These are phyloP conservation scores for Cladophialophora yegresii DNA, from an alignment of 2,329 filamentous ascomycete species.

Conservation along the genomic window DNA sequence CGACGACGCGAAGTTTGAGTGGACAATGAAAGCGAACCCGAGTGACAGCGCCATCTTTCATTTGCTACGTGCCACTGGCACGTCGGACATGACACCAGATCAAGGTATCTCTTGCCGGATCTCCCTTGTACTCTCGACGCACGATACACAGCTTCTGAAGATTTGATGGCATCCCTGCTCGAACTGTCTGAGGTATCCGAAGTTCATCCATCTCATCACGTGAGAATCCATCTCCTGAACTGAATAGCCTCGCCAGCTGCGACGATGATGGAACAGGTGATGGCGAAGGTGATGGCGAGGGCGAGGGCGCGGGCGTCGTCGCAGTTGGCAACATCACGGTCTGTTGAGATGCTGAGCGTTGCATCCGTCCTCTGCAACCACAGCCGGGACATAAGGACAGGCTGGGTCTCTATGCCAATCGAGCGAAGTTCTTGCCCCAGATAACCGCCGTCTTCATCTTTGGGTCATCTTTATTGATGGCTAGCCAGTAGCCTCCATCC, in stretches of 20 bases:
- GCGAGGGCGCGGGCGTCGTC: background rate
- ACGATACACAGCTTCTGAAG: background rate
- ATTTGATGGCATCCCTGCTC: conserved; percentile 1
- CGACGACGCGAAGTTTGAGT: background rate
- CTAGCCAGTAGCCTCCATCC: background rate
- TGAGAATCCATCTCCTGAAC: background rate
- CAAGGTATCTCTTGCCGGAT: background rate
- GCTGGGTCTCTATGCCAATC: background rate
- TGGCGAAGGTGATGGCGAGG: too few species aligned
- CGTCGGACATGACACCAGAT: background rate
- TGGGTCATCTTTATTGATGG: background rate
- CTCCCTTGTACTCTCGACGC: background rate
- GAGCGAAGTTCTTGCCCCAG: background rate
- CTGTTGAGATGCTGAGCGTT: background rate
- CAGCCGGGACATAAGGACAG: background rate
- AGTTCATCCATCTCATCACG: background rate
- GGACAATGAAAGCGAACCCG: background rate
- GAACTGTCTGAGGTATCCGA: background rate
- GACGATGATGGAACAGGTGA: background rate
- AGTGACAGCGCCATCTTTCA: background rate
- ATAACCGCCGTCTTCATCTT: background rate
- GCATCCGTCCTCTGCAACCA: too few species aligned
- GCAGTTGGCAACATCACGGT: background rate
- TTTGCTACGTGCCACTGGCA: background rate
- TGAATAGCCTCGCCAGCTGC: background rate